These are phyloP conservation scores for Hyphodiscus sp. DNA, from an alignment of 2,329 filamentous ascomycete species.

Conservation along the genomic window DNA sequence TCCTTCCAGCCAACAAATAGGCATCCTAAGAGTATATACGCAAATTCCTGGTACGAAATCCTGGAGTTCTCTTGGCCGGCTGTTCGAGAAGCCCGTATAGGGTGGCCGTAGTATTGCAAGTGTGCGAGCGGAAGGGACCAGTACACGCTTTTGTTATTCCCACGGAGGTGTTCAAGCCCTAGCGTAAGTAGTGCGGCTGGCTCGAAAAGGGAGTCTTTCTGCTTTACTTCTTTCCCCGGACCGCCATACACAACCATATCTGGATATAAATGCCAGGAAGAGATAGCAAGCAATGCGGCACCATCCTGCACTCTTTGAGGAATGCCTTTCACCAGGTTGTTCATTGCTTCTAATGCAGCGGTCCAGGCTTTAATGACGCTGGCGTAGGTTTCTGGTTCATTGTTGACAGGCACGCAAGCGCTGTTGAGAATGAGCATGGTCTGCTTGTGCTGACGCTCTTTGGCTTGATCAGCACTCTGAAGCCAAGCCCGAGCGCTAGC, in stretches of 20 bases:
- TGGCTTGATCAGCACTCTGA: constrained; percentile 24
- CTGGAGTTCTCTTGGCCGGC: not conserved
- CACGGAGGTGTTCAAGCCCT: constrained; percentile 9
- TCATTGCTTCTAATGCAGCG: constrained; percentile 18
- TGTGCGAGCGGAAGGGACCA: constrained; percentile 7
- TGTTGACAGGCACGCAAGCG: constrained; percentile 15
- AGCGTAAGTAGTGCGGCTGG: constrained; percentile 12
- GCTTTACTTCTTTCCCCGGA: constrained; percentile 3
- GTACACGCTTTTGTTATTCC: constrained; percentile 10
- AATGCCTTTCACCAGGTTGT: constrained; percentile 19
- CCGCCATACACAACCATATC: constrained; percentile 10
- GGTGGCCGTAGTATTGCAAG: constrained; percentile 8
- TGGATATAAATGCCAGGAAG: constrained; percentile 25
- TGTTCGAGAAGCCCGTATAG: constrained; percentile 7
- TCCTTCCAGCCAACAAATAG: not conserved
- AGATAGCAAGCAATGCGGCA: constrained; percentile 17
- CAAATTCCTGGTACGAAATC: not conserved
- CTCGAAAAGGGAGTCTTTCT: constrained; percentile 17
- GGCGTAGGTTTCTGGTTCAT: constrained; percentile 9
- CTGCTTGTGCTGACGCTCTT: constrained; percentile 20
- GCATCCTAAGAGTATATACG: not conserved
- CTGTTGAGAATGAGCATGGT: constrained; percentile 24
- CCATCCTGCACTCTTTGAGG: constrained; percentile 13
- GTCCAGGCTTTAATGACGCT: constrained; percentile 24
- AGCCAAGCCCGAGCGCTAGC: constrained; percentile 30